phyloP scores from a whole-genome alignment of 2,329 filamentous ascomycete genomes.

The Ophiostoma tasmaniense region DNA sequence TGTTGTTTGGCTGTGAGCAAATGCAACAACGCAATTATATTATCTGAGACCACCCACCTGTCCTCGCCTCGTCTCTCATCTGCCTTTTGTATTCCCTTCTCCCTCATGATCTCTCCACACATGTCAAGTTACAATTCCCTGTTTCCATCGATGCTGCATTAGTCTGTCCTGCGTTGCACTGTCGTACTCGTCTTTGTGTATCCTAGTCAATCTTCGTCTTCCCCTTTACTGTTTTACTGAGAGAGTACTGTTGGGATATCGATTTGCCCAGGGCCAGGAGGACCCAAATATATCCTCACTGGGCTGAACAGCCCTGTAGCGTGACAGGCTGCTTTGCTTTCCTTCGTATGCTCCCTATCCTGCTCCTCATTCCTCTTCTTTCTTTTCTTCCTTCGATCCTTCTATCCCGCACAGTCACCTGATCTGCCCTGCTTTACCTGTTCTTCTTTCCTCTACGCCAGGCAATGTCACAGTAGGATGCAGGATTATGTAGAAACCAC shows the following conservation, averaged over 20 bases:
- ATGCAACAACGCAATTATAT: not conserved
- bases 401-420: not conserved
- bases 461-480: not conserved
- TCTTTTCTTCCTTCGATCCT: not conserved
- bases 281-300: not conserved
- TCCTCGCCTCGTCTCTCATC: not conserved
- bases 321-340: not conserved
- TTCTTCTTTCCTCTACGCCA: not conserved
- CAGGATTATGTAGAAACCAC: not conserved
- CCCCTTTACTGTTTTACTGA: no score
- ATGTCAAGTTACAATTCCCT: not conserved
- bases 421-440: not conserved
- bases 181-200: not conserved
- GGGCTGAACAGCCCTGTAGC: slow-evolving; percentile 2
- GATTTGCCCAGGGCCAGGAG: not conserved
- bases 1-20: not conserved
- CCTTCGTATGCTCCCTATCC: not conserved
- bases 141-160: not conserved
- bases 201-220: not conserved
- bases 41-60: not conserved
- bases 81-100: not conserved
- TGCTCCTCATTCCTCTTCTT: not conserved
- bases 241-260: not conserved
- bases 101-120: not conserved
- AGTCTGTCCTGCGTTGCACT: not conserved